Evolutionary conservation across 2,329 filamentous ascomycete genomes (phyloP).

Genomic region (Fusarium protoensiforme): DNA sequence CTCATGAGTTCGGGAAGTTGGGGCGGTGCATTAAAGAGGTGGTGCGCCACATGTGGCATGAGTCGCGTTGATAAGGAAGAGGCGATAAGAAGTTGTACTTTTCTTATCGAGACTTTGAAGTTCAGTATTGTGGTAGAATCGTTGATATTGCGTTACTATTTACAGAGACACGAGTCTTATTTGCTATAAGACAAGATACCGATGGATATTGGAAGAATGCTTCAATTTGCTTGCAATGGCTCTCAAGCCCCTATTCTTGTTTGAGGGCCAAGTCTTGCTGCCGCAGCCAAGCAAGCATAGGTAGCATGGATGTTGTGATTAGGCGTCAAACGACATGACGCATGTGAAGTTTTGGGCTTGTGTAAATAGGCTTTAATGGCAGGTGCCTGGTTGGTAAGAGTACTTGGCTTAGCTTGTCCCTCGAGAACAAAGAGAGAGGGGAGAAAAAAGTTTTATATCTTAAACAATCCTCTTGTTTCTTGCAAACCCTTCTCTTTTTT

Average conservation of each 20-base stretch:
- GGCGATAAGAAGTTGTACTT: background rate
- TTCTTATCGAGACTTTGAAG: conserved; percentile 22
- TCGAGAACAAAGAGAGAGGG: background rate
- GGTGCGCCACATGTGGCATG: conserved; percentile 30
- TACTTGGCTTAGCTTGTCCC: background rate
- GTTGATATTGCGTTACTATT: background rate
- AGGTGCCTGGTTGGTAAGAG: background rate
- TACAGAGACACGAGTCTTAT: background rate
- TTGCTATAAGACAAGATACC: background rate
- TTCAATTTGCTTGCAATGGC: background rate
- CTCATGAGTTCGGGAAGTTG: conserved; percentile 26
- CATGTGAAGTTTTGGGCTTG: conserved; percentile 16
- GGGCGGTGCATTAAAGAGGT: conserved; percentile 15
- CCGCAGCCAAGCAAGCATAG: background rate
- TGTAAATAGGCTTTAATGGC: background rate
- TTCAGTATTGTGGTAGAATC: background rate
- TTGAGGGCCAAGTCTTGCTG: background rate
- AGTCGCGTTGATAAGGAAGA: conserved; percentile 18
- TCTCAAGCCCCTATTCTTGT: background rate
- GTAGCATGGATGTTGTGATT: background rate
- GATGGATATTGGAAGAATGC: background rate
- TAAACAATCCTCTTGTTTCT: background rate
- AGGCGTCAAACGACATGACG: conserved; percentile 38
- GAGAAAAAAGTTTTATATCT: background rate
- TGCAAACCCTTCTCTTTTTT: background rate